A percentile compares a stretch with the other conserved stretches of the same genome.
Conservation (phyloP, 2,329 filamentous ascomycete species). For the Aspergillus phoenicis region DNA sequence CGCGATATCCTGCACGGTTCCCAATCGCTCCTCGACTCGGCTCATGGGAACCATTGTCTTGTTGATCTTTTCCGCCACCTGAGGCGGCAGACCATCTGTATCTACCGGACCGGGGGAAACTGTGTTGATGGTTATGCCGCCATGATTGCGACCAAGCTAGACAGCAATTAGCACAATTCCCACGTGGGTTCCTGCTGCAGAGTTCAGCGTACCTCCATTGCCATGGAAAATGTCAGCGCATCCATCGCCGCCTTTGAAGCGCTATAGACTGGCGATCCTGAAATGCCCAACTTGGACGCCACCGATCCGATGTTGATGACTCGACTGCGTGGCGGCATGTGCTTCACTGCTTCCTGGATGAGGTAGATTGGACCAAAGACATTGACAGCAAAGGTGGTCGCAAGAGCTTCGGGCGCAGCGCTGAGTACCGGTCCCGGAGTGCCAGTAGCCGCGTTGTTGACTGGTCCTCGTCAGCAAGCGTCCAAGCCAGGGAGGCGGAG, state of each 20-base stretch:
- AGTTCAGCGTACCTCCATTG: not conserved
- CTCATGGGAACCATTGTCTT: constrained; percentile 1
- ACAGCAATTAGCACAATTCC: not conserved
- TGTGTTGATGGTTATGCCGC: constrained; percentile 5
- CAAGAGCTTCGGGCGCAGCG: not conserved
- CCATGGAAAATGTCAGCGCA: constrained; percentile 2
- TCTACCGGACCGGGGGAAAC: constrained; percentile 4
- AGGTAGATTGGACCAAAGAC: constrained; percentile 6
- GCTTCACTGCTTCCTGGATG: not conserved
- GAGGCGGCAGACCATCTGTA: constrained; percentile 1
- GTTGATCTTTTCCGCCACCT: constrained; percentile 3
- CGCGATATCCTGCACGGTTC: constrained; percentile 10
- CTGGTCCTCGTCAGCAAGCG: not conserved
- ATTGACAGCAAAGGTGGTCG: constrained; percentile 1
- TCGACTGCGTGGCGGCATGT: constrained; percentile 5
- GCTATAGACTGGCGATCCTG: not conserved
- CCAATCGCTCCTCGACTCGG: constrained; percentile 6
- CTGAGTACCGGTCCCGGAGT: not conserved
- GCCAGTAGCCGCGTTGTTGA: constrained; percentile 5
- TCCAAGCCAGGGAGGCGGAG: not conserved
- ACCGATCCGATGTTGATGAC: constrained; percentile 3
- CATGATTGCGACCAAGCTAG: constrained; percentile 4
- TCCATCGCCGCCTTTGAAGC: constrained; percentile 6
- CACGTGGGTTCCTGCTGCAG: too few relatives aligned
- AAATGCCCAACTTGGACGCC: constrained; percentile 4